phyloP scores from a whole-genome alignment of 129 eudicot genomes.

The sunflower (Helianthus annuus) region DNA sequence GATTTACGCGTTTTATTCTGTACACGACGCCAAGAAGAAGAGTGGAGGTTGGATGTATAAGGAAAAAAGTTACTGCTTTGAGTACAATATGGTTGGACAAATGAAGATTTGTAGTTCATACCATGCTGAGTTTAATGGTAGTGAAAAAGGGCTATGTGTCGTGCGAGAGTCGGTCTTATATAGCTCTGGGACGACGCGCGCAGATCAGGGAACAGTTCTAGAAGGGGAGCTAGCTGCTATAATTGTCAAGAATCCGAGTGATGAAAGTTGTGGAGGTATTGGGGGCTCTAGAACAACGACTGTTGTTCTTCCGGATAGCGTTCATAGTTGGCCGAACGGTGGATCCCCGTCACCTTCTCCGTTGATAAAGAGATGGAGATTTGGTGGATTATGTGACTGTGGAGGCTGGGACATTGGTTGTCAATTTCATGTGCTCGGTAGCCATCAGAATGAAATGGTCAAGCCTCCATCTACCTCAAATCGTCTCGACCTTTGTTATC shows the following conservation, averaged over 20 bases:
- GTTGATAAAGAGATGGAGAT: slow-evolving; percentile 66
- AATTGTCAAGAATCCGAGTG: slow-evolving; percentile 42
- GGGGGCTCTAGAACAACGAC: slow-evolving; percentile 34
- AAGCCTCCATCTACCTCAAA: slow-evolving; percentile 12
- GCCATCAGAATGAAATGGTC: slow-evolving; percentile 31
- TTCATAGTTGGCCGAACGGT: slow-evolving; percentile 60
- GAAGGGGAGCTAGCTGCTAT: slow-evolving; percentile 75
- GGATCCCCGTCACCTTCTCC: slow-evolving; percentile 59
- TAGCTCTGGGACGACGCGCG: slow-evolving; percentile 40
- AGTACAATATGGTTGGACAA: slow-evolving; percentile 58
- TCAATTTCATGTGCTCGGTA: slow-evolving; percentile 50
- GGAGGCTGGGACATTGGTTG: slow-evolving; percentile 99
- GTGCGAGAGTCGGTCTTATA: slow-evolving; percentile 65
- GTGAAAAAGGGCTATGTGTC: slow-evolving; percentile 32
- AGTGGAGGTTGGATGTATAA: slow-evolving; percentile 69
- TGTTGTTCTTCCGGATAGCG: slow-evolving; percentile 72
- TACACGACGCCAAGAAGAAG: slow-evolving; percentile 70
- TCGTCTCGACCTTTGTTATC: slow-evolving; percentile 51
- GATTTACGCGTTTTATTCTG: slow-evolving; percentile 65
- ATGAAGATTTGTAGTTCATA: slow-evolving; percentile 58
- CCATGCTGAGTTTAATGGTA: slow-evolving; percentile 34
- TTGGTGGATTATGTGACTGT: slow-evolving; percentile 81
- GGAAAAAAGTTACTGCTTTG: slow-evolving; percentile 50
- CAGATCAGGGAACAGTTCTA: slow-evolving; percentile 38
- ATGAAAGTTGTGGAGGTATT: slow-evolving; percentile 25